Evolutionary conservation across 345 rosid genomes (phyloP).

Genomic region (Dimocarpus longan): DNA sequence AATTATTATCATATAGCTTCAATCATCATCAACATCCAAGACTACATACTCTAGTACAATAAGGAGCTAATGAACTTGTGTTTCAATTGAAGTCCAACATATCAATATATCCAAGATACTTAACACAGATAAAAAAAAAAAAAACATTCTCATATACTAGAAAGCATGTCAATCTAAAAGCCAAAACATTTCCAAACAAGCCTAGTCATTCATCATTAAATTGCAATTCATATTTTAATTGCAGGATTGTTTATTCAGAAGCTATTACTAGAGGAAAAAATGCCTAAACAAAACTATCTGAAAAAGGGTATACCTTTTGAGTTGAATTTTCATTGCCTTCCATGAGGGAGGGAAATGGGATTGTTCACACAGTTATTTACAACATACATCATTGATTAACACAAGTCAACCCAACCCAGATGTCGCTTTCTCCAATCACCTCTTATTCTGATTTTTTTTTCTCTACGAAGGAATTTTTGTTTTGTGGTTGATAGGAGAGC

Average conservation of each 20-base stretch:
- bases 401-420: background rate
- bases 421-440: background rate
- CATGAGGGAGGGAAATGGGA: slow-evolving; percentile 34
- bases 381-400: slow-evolving; percentile 29
- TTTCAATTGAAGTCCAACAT: background rate
- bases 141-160: background rate
- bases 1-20: background rate
- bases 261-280: background rate
- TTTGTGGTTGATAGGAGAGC: slow-evolving; percentile 3
- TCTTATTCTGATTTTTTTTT: background rate
- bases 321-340: slow-evolving; percentile 43
- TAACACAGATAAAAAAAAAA: background rate
- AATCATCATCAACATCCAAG: background rate
- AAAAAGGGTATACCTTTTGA: slow-evolving; percentile 36
- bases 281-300: background rate
- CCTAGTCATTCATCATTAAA: background rate
- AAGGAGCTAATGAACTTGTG: background rate
- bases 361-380: slow-evolving; percentile 26
- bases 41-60: background rate
- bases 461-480: background rate
- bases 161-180: background rate
- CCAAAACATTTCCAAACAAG: too few relatives aligned
- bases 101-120: background rate
- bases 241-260: background rate
- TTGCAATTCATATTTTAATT: too few relatives aligned